These are phyloP conservation scores for Cyanidioschyzon merolae DNA, from an alignment of 23 red algal genomes.

Conservation along the genomic window DNA sequence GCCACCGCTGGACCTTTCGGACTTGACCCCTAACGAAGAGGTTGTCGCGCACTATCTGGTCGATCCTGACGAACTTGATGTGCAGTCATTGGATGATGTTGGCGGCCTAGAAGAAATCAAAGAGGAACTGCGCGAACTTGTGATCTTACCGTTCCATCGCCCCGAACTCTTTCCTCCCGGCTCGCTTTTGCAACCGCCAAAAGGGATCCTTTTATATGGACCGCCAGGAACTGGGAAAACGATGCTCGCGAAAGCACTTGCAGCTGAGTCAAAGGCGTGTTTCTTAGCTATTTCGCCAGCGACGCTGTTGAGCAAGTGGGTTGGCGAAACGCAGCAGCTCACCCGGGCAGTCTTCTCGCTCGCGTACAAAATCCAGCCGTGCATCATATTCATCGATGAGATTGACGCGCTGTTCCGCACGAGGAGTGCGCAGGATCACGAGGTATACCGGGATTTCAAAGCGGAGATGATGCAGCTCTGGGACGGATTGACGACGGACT, in stretches of 20 bases:
- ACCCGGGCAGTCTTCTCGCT: constrained; percentile 87
- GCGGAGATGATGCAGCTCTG: constrained; percentile 99
- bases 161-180: constrained; percentile 42
- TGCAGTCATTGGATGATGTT: constrained; percentile 41
- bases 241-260: constrained; percentile 84
- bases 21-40: constrained; percentile 49
- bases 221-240: constrained; percentile 99
- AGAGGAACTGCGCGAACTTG: constrained; percentile 68
- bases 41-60: constrained; percentile 73
- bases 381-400: constrained; percentile 97
- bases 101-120: constrained; percentile 73
- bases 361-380: constrained; percentile 64
- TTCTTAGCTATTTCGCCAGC: constrained; percentile 71
- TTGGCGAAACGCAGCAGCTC: constrained; percentile 90
- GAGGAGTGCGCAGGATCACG: constrained; percentile 61
- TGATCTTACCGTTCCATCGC: constrained; percentile 64
- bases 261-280: constrained; percentile 55
- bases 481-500: constrained; percentile 82
- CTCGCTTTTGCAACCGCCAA: constrained; percentile 36
- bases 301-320: constrained; percentile 87
- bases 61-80: constrained; percentile 73
- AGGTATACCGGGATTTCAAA: constrained; percentile 91
- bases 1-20: constrained; percentile 21
- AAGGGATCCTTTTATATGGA: constrained; percentile 71
- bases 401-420: constrained; percentile 92